Evolutionary conservation across 1,284 basidiomycete species (phyloP), one percentile per base, ranked within the genome.

Genomic region (Dichomitus squalens): DNA sequence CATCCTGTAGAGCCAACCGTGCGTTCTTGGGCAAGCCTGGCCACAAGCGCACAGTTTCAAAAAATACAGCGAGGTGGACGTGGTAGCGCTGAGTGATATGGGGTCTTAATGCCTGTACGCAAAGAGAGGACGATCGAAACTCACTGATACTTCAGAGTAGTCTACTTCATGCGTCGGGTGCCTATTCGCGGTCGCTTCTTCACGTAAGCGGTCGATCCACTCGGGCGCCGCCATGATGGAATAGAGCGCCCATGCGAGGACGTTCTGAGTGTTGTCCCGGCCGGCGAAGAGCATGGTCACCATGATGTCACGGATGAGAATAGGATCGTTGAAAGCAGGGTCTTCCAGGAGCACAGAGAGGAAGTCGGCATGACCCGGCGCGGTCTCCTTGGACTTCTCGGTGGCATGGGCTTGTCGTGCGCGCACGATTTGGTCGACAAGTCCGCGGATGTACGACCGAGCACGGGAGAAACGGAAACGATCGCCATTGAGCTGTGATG

Each of bases 1-100:
- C 68, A 21, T 70, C 68, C 11, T 34, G 20, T 18, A 63, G 21
- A 1, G 68, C 68, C 6, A 61, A 33, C 2, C 68, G 61, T 3
- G 61, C 64, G 51, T 70, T 70, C 61, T 70, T 69, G 1, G 68
- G 66, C 14, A 69, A 34, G 27, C 66, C 68, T 16, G 68, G 68
- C 66, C 66, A 70, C n/a, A 70, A 54, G 4, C 68, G 59, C 14
- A 70, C 36, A 5, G 64, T 66, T 52, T 70, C 68, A 44, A 65
- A 67, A 52, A 69, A 61, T 4, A 70, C 68, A 8, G 68, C 68
- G 4, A 61, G 60, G 39, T 68, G 66, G 21, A 66, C 52, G 14
- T 46, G 65, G 40, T 63, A 69, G 16, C 29, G 36, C 66, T 65
- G 52, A 11, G 35, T 21, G 38, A 36, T 14, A 52, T 12, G 25